Evolutionary conservation across 2,329 filamentous ascomycete genomes (phyloP).

Genomic region (Scedosporium boydii): DNA sequence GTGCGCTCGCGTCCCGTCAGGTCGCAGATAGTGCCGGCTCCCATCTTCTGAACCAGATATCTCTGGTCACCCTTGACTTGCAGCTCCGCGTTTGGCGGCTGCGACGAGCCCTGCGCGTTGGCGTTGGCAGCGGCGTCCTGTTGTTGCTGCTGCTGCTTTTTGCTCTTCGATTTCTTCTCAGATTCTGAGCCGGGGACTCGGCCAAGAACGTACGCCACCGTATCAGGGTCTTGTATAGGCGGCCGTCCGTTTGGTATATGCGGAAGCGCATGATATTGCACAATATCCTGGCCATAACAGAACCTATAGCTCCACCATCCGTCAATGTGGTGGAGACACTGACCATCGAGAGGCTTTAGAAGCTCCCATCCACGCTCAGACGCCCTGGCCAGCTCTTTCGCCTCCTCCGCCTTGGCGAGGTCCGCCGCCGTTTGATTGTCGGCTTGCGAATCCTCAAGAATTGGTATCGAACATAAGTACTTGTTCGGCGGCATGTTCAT

Average conservation of each 20-base stretch:
- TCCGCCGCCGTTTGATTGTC: constrained; percentile 59
- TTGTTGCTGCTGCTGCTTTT: constrained; percentile 8
- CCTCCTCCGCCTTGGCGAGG: constrained; percentile 62
- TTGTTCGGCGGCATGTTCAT: constrained; percentile 60
- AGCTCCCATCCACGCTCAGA: constrained; percentile 72
- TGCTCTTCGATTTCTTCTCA: constrained; percentile 1
- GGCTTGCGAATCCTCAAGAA: constrained; percentile 46
- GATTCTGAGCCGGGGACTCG: constrained; percentile 28
- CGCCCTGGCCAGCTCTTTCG: constrained; percentile 69
- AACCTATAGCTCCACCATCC: constrained; percentile 98
- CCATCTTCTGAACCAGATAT: constrained; percentile 76
- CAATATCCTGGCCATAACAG: constrained; percentile 79
- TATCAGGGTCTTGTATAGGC: constrained; percentile 66
- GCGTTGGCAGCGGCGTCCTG: neutral
- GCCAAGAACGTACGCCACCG: constrained; percentile 70
- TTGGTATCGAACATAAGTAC: constrained; percentile 79
- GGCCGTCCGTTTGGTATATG: constrained; percentile 57
- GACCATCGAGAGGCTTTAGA: constrained; percentile 64
- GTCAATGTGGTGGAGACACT: constrained; percentile 70
- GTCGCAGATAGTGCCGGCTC: constrained; percentile 75
- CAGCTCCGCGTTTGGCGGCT: constrained; percentile 48
- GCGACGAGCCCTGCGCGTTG: neutral
- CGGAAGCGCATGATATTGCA: constrained; percentile 81
- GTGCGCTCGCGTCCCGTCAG: constrained; percentile 72
- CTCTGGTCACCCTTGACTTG: constrained; percentile 76